Percentiles rank a stretch among this genome's conserved stretches.
Evolutionary conservation across 306 rosid species (phyloP).

Genomic region (Glycine tomentella): DNA sequence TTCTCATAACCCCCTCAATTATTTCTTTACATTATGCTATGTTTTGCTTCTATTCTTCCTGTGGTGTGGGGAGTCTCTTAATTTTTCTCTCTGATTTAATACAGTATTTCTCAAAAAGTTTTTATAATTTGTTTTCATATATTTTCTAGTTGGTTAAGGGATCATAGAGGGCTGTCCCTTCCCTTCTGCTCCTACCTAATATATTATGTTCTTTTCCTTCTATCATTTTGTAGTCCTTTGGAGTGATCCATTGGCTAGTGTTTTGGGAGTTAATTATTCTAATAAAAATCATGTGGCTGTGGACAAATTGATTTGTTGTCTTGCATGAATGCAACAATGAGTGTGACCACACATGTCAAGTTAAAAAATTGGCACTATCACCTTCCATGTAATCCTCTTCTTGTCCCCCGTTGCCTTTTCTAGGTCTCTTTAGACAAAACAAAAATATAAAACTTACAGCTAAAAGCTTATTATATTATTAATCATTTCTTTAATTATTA

Average conservation of each 20-base stretch:
- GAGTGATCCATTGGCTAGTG: conserved; percentile 51
- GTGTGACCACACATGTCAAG: conserved; percentile 72
- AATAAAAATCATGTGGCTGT: conserved; percentile 50
- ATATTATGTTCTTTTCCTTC: conserved; percentile 32
- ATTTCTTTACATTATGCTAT: conserved; percentile 32
- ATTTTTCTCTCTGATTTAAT: too few relatives aligned
- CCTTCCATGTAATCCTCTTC: conserved; percentile 70
- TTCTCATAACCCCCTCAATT: conserved; percentile 47
- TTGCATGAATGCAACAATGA: conserved; percentile 78
- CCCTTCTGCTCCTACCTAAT: conserved; percentile 46
- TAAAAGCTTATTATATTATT: conserved; percentile 54
- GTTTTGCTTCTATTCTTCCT: too few relatives aligned
- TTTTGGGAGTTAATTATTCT: conserved; percentile 49
- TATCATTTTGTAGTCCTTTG: conserved; percentile 47
- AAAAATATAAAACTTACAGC: conserved; percentile 39
- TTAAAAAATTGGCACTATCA: conserved; percentile 58
- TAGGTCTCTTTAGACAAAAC: conserved; percentile 41
- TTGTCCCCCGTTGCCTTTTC: conserved; percentile 65
- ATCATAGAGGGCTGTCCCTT: conserved; percentile 43
- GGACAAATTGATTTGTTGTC: conserved; percentile 73
- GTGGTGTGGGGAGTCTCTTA: neutral
- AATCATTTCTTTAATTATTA: conserved; percentile 52
- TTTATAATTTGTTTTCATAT: neutral
- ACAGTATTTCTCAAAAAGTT: too few relatives aligned
- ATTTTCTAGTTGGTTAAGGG: conserved; percentile 11